phyloP scores from a whole-genome alignment of 441 rosid genomes.

The Raphanus hybrid region DNA sequence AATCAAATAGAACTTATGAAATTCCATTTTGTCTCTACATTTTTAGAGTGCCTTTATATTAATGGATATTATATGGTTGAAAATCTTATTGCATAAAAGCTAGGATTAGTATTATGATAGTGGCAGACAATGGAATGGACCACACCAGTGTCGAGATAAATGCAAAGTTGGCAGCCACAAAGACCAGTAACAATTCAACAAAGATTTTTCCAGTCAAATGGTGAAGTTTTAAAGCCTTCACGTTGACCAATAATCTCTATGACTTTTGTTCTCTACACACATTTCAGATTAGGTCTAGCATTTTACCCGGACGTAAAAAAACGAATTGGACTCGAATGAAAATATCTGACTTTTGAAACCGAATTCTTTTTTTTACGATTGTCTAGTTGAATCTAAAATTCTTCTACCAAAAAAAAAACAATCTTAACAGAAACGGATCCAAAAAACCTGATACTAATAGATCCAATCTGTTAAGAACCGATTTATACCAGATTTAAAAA shows the following conservation, averaged over 20 bases:
- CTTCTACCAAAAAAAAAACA: no score
- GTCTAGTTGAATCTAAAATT: no score
- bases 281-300: background rate
- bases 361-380: no score
- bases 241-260: conserved; percentile 27
- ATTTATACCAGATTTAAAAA: no score
- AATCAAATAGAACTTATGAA: background rate
- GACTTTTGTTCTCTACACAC: conserved; percentile 15
- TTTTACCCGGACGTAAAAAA: no score
- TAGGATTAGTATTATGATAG: conserved; percentile 25
- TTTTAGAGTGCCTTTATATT: background rate
- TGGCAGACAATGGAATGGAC: conserved; percentile 45
- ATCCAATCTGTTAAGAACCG: no score
- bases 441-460: no score
- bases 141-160: conserved; percentile 30
- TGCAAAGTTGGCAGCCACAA: conserved; percentile 41
- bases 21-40: conserved; percentile 1
- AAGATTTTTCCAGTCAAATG: conserved; percentile 37
- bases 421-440: no score
- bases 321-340: no score
- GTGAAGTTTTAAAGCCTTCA: conserved; percentile 31
- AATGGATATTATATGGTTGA: conserved; percentile 15
- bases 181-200: conserved; percentile 40
- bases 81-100: conserved; percentile 18
- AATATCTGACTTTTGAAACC: background rate